Conservation (phyloP, 106 monocot genomes). For the Phalaenopsis equestris region DNA sequence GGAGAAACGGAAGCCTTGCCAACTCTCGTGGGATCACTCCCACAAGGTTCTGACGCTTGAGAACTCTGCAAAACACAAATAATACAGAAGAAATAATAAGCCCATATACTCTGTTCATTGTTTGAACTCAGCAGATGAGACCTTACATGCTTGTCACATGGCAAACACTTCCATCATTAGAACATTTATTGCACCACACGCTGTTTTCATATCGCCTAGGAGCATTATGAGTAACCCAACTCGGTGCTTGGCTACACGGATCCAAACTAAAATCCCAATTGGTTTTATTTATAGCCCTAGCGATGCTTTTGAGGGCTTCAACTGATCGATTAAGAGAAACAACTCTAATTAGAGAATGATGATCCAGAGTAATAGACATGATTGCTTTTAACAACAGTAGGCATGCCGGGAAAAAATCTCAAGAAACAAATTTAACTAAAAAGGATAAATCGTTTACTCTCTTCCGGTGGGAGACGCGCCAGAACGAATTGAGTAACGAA, state of each 20-base stretch:
- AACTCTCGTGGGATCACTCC: constrained; percentile 8
- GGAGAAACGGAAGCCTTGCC: constrained; percentile 6
- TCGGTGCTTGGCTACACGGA: constrained; percentile 41
- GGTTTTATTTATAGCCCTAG: constrained; percentile 27
- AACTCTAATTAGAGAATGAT: not conserved
- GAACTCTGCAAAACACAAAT: constrained; percentile 1
- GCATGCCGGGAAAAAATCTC: no score
- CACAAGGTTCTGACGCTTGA: constrained; percentile 10
- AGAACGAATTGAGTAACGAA: no score
- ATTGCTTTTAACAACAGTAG: no score
- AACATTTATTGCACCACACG: constrained; percentile 27
- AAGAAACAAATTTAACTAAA: no score
- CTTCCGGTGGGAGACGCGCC: no score
- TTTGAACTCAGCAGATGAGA: not conserved
- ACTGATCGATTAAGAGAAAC: constrained; percentile 23
- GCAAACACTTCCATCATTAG: constrained; percentile 6
- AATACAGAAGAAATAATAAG: no score
- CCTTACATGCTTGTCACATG: constrained; percentile 13
- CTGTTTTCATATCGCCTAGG: constrained; percentile 23
- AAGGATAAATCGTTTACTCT: no score
- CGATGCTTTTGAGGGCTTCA: constrained; percentile 30
- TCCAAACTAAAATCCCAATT: constrained; percentile 62
- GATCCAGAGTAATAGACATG: no score
- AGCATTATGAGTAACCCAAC: constrained; percentile 28
- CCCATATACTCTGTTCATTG: no score